Evolutionary conservation across 2,329 filamentous ascomycete species (phyloP).

Genomic region (Byssoonygena ceratinophila): DNA sequence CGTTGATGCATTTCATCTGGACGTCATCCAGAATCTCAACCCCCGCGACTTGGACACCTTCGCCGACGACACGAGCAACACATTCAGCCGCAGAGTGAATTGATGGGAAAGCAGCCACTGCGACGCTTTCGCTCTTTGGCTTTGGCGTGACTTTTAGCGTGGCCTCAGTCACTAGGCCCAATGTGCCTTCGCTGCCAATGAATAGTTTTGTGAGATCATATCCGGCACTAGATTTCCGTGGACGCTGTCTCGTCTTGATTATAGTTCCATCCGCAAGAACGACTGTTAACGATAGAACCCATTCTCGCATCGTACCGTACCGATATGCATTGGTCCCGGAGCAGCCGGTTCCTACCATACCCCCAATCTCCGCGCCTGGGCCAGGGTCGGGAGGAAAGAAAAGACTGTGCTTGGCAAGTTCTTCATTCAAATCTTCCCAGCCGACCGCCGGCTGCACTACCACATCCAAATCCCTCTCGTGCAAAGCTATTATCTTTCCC

Average conservation of each 20-base stretch:
- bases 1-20: constrained; percentile 66
- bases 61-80: constrained; percentile 66
- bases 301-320: constrained; percentile 91
- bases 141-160: constrained; percentile 76
- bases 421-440: constrained; percentile 77
- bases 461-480: constrained; percentile 67
- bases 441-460: constrained; percentile 71
- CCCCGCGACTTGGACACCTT: constrained; percentile 77
- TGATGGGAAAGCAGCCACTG: constrained; percentile 56
- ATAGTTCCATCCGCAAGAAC: constrained; percentile 83
- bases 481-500: constrained; percentile 66
- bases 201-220: constrained; percentile 87
- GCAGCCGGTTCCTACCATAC: constrained; percentile 46
- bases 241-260: constrained; percentile 78
- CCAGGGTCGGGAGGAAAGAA: constrained; percentile 92
- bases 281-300: constrained; percentile 77
- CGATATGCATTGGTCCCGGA: constrained; percentile 79
- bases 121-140: constrained; percentile 69
- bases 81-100: constrained; percentile 66
- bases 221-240: constrained; percentile 79
- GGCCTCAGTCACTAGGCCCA: constrained; percentile 84
- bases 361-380: constrained; percentile 83
- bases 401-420: constrained; percentile 59
- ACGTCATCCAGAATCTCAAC: constrained; percentile 87
- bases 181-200: constrained; percentile 81